phyloP scores from a whole-genome alignment of 768 basidiomycete genomes.

The Suillus ampliporus region DNA sequence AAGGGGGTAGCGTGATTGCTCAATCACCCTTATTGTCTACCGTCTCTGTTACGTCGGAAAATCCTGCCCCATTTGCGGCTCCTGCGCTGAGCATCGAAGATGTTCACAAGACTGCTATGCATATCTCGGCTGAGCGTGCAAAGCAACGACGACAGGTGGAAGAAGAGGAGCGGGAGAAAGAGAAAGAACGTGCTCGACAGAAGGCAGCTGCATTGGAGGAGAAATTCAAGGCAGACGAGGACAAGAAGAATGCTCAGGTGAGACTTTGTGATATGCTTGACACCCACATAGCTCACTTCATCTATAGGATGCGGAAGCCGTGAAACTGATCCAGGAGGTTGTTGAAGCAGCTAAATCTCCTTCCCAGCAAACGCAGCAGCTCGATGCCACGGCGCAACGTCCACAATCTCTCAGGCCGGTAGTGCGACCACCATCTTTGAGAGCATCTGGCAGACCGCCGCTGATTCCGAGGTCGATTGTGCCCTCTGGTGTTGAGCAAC shows the following conservation, averaged over 20 bases:
- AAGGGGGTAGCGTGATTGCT: constrained; percentile 28
- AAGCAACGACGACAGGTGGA: constrained; percentile 80
- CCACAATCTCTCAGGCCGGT: constrained; percentile 21
- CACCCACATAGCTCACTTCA: constrained; percentile 24
- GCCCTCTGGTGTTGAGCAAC: constrained; percentile 28
- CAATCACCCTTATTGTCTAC: constrained; percentile 54
- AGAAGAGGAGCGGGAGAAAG: constrained; percentile 81
- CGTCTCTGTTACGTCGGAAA: constrained; percentile 46
- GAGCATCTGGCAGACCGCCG: constrained; percentile 32
- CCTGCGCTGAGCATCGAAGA: constrained; percentile 60
- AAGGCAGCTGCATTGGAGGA: constrained; percentile 83
- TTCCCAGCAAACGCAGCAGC: constrained; percentile 14
- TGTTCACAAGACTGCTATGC: constrained; percentile 80
- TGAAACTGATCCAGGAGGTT: constrained; percentile 54
- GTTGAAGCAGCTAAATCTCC: constrained; percentile 47
- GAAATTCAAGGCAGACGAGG: constrained; percentile 52
- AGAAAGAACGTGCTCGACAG: constrained; percentile 77
- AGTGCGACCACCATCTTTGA: constrained; percentile 43
- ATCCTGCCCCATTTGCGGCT: constrained; percentile 25
- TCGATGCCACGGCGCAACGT: constrained; percentile 13
- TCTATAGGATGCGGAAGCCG: constrained; percentile 42
- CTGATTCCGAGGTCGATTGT: constrained; percentile 14
- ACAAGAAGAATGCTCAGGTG: constrained; percentile 25
- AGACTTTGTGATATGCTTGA: constrained; percentile 10
- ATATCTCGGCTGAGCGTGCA: constrained; percentile 82